Conservation (phyloP, 192 early-diverging fungal genomes). For the Funneliformis geosporum region DNA sequence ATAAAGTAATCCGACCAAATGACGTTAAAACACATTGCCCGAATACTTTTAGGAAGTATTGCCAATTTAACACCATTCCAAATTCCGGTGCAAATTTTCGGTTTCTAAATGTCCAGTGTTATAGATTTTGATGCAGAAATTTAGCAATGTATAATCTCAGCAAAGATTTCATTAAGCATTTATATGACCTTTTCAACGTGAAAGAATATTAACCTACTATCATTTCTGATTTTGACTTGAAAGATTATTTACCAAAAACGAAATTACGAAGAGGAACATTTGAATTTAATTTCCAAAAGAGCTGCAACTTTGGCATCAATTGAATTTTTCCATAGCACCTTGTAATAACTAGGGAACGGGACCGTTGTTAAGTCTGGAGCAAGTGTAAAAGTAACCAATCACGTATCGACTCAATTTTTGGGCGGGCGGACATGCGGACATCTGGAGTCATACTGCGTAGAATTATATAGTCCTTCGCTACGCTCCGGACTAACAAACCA, state of each 20-base stretch:
- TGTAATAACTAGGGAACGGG: too few relatives aligned
- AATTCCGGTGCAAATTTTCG: constrained; percentile 73
- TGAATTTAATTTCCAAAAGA: constrained; percentile 13
- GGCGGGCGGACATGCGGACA: too few relatives aligned
- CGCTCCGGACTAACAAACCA: constrained; percentile 49
- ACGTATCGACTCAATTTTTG: too few relatives aligned
- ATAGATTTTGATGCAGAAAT: constrained; percentile 61
- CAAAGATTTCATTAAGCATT: constrained; percentile 79
- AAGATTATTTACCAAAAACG: constrained; percentile 36
- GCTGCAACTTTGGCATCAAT: constrained; percentile 30
- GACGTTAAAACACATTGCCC: constrained; percentile 42
- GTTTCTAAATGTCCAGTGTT: constrained; percentile 59
- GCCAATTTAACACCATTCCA: constrained; percentile 76
- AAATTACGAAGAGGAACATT: constrained; percentile 35
- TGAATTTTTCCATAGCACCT: constrained; percentile 39
- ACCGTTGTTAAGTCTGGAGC: too few relatives aligned
- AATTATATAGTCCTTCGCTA: constrained; percentile 50
- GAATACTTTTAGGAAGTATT: constrained; percentile 65
- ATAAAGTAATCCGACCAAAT: too few relatives aligned
- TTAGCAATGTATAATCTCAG: constrained; percentile 79
- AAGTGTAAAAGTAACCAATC: too few relatives aligned
- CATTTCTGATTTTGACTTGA: not conserved
- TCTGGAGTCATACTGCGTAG: too few relatives aligned
- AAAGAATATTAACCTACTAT: constrained; percentile 29
- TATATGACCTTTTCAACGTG: constrained; percentile 75